Evolutionary conservation across 768 basidiomycete genomes (phyloP), one percentile per base, ranked within the genome.

Genomic region (Fibroporia radiculosa): DNA sequence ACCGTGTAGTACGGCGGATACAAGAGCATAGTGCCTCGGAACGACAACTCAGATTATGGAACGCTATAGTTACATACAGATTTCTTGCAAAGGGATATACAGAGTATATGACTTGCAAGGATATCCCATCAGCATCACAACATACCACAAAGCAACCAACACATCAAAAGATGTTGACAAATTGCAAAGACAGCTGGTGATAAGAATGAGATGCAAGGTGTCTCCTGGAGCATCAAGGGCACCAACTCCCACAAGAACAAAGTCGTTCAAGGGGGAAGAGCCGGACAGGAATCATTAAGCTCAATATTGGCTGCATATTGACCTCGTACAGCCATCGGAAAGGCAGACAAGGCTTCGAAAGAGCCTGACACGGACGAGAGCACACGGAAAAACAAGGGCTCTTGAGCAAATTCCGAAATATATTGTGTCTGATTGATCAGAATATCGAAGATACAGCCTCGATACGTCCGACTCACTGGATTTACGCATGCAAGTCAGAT

Each of bases 251-350:
- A 29, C 28, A 45, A 37, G 20, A 54, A 37, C 31, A 38, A 11
- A 13, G 33, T 12, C 40, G 33, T 40, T 47, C 40, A 16, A 24
- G 39, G 19, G 40, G 42, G 31, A 42, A 41, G 31, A 35, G 34
- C 20, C 20, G n/a, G 34, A 35, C 7, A 35, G 34, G 45, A 44
- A 33, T 19, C 25, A 11, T 16, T 14, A 29, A 16, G 36, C 48
- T 69, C 50, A 16, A 54, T 80, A 42, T 80, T 67, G 78, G 78
- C 78, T 78, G 61, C 77, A 72, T 40, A 68, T 80, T 80, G 78
- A 80, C 78, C 78, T 71, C 66, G 56, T 62, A 57, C 64, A 46
- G 66, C 60, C 70, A 73, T 64, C 54, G 22, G 34, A 65, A 44
- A 52, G 67, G 64, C 62, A 60, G 64, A 25, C 60, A 52, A 73